These are phyloP conservation scores for Exophiala mesophila DNA, from an alignment of 2,329 filamentous ascomycete genomes.

Conservation along the genomic window DNA sequence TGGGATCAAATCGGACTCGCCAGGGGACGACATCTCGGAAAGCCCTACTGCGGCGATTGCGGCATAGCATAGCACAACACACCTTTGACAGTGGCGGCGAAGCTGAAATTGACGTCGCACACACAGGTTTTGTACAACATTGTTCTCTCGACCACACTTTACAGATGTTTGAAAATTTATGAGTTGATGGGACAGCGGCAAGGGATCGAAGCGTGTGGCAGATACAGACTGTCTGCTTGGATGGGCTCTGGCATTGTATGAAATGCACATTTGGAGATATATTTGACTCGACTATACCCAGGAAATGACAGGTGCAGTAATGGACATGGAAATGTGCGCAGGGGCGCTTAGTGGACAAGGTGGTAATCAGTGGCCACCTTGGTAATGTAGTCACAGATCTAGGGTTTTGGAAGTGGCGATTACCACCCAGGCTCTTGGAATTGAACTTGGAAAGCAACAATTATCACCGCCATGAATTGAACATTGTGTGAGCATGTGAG, in stretches of 20 bases:
- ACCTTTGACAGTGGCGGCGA: slow-evolving; percentile 6
- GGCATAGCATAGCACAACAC: no score
- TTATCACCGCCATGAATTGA: no score
- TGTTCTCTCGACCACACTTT: not conserved
- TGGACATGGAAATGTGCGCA: no score
- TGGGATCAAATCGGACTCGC: slow-evolving; percentile 24
- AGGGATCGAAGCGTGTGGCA: slow-evolving; percentile 10
- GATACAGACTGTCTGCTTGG: slow-evolving; percentile 9
- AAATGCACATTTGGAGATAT: slow-evolving; percentile 5
- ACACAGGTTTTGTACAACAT: slow-evolving; percentile 24
- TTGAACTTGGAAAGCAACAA: no score
- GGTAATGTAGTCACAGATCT: no score
- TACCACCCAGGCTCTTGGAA: no score
- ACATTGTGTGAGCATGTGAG: no score
- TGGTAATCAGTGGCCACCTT: slow-evolving; percentile 14
- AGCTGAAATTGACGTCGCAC: not conserved
- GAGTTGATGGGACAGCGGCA: slow-evolving; percentile 20
- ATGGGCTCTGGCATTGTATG: slow-evolving; percentile 4
- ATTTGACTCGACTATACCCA: slow-evolving; percentile 23
- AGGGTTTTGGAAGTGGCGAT: no score
- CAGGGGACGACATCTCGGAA: slow-evolving; percentile 19
- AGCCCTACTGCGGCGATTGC: slow-evolving; percentile 18
- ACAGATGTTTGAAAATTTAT: slow-evolving; percentile 3
- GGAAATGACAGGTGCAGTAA: slow-evolving; percentile 13
- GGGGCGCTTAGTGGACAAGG: slow-evolving; percentile 9